Percentiles rank a stretch among this genome's conserved stretches.
phyloP scores from a whole-genome alignment of 140 eudicot species.

The Stevia rebaudiana region DNA sequence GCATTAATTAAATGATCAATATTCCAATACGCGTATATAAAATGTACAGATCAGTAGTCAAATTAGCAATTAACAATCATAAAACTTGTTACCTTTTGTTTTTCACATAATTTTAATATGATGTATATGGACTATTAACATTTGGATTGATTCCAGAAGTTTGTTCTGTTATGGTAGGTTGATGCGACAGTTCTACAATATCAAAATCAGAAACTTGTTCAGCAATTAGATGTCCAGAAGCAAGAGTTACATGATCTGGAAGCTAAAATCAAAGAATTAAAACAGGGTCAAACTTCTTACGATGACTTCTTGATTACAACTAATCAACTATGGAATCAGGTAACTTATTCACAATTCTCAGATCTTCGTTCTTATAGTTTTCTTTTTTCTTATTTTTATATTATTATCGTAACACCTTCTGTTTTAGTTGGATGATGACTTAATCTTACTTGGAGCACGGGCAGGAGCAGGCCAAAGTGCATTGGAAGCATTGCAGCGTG shows the following conservation, averaged over 20 bases:
- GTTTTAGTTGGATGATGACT: constrained; percentile 73
- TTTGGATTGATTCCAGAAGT: neutral
- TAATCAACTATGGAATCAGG: constrained; percentile 86
- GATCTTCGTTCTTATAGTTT: neutral
- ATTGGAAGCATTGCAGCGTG: constrained; percentile 51
- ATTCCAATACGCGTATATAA: no score
- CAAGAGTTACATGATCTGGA: constrained; percentile 83
- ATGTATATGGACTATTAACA: neutral
- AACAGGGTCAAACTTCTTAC: constrained; percentile 68
- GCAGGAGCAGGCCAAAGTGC: constrained; percentile 64
- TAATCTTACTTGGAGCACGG: constrained; percentile 70
- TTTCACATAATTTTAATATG: neutral
- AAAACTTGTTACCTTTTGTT: neutral
- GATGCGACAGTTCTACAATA: constrained; percentile 89
- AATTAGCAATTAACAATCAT: neutral
- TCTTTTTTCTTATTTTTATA: neutral
- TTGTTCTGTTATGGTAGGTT: constrained; percentile 46
- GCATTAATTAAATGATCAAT: no score
- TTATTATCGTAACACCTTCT: constrained; percentile 12
- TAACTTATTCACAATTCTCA: constrained; percentile 15
- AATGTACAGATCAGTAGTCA: no score
- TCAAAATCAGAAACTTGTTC: constrained; percentile 92
- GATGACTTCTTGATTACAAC: constrained; percentile 56
- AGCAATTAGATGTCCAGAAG: constrained; percentile 82
- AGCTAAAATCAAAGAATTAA: constrained; percentile 60